phyloP scores from a whole-genome alignment of 768 basidiomycete species.

The Mrakia blollopis region DNA sequence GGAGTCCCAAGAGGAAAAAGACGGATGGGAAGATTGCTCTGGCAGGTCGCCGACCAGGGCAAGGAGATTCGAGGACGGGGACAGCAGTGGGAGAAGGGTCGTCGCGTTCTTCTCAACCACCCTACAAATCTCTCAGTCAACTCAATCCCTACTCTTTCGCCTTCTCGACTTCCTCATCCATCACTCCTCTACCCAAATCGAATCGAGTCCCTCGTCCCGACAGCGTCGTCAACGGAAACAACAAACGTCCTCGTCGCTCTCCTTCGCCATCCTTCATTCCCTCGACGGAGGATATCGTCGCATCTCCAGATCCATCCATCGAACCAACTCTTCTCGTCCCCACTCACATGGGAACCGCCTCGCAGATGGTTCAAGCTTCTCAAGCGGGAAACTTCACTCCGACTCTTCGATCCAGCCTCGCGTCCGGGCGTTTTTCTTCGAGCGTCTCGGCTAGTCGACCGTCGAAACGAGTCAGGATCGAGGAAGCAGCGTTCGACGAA shows the following conservation, averaged over 20 bases:
- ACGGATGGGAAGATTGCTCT: not conserved
- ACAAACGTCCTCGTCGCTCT: not conserved
- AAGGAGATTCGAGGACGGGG: not conserved
- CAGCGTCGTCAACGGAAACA: not conserved
- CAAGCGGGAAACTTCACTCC: constrained; percentile 8
- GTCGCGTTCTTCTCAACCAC: not conserved
- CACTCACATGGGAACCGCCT: not conserved
- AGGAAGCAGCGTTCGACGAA: not conserved
- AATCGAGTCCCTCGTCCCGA: not conserved
- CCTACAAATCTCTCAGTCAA: not conserved
- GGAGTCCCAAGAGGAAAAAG: not conserved
- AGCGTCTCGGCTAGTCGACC: not conserved
- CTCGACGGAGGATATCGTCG: no score
- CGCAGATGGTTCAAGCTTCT: not conserved
- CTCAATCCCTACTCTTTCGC: not conserved
- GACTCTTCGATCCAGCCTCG: constrained; percentile 6
- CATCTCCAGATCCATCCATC: not conserved
- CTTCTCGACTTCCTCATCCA: not conserved
- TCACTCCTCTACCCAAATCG: not conserved
- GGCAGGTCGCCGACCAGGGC: not conserved
- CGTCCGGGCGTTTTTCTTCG: not conserved
- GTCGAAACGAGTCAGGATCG: not conserved
- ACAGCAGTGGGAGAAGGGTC: not conserved
- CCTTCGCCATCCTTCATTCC: not conserved
- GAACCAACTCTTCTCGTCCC: not conserved